Percentiles rank a stretch among this genome's conserved stretches.
Evolutionary conservation across 1,139 yeast genomes (phyloP).

Genomic region (Saccharomycopsis crataegensis): DNA sequence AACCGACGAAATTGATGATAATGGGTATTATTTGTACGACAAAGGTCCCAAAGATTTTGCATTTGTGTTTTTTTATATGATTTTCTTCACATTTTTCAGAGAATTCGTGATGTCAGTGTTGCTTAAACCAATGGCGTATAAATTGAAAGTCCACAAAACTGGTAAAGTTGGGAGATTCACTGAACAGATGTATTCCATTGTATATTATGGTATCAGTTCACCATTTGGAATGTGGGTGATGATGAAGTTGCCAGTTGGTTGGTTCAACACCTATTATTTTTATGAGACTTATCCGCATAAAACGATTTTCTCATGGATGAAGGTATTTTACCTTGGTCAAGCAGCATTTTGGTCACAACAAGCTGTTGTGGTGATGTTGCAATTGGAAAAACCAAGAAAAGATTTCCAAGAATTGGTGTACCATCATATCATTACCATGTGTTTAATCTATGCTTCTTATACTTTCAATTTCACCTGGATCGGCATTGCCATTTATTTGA

Average conservation of each 20-base stretch:
- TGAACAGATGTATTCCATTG: slow-evolving; percentile 85
- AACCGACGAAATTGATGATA: slow-evolving; percentile 43
- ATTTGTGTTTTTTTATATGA: slow-evolving; percentile 73
- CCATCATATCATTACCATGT: slow-evolving; percentile 89
- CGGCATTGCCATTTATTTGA: slow-evolving; percentile 83
- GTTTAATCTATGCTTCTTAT: slow-evolving; percentile 83
- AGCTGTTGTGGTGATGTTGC: slow-evolving; percentile 70
- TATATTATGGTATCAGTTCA: slow-evolving; percentile 76
- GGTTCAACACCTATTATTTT: slow-evolving; percentile 74
- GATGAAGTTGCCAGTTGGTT: slow-evolving; percentile 81
- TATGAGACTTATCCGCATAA: slow-evolving; percentile 79
- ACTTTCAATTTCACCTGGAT: slow-evolving; percentile 95
- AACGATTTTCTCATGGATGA: slow-evolving; percentile 62
- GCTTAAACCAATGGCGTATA: slow-evolving; percentile 61
- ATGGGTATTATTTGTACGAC: slow-evolving; percentile 46
- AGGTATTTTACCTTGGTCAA: slow-evolving; percentile 79
- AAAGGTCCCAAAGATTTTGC: slow-evolving; percentile 81
- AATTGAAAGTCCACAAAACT: slow-evolving; percentile 42
- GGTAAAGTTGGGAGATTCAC: slow-evolving; percentile 71
- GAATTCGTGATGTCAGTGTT: slow-evolving; percentile 85
- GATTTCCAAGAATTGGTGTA: slow-evolving; percentile 86
- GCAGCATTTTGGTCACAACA: slow-evolving; percentile 99
- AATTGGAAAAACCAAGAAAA: slow-evolving; percentile 90
- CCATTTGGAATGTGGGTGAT: slow-evolving; percentile 87
- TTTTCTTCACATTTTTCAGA: slow-evolving; percentile 83